Evolutionary conservation across 345 rosid genomes (phyloP).

Genomic region (Ceriops zippeliana): DNA sequence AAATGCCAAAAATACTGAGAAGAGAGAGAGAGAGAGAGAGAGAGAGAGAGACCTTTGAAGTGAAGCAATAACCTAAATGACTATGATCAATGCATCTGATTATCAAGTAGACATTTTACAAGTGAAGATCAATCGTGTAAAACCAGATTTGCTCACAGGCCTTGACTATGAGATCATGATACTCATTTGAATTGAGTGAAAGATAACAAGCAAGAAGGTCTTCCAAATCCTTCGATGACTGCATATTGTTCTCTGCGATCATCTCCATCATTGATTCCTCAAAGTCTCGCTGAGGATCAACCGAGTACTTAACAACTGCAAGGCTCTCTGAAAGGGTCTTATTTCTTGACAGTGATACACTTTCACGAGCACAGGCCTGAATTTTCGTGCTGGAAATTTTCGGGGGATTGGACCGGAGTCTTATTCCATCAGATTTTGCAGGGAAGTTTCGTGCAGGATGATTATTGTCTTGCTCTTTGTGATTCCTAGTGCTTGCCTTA

Average conservation of each 20-base stretch:
- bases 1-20: background rate
- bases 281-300: conserved; percentile 79
- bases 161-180: conserved; percentile 65
- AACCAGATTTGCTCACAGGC: conserved; percentile 92
- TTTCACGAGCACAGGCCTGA: conserved; percentile 24
- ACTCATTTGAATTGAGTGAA: conserved; percentile 65
- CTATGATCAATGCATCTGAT: background rate
- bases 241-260: conserved; percentile 73
- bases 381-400: conserved; percentile 28
- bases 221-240: conserved; percentile 65
- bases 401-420: conserved; percentile 58
- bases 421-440: conserved; percentile 51
- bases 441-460: background rate
- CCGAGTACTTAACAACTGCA: conserved; percentile 75
- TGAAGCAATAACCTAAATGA: background rate
- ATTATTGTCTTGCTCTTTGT: conserved; percentile 9
- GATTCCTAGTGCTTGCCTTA: conserved; percentile 23
- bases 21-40: too few species aligned
- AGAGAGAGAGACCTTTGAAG: too few species aligned
- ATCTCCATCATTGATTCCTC: conserved; percentile 93
- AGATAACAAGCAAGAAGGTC: conserved; percentile 89
- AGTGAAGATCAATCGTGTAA: conserved; percentile 31
- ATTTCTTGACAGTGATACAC: conserved; percentile 26
- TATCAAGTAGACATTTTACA: background rate
- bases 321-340: conserved; percentile 39